These are phyloP conservation scores for Otatea glauca DNA, from an alignment of 176 grass and related monocot species.

Conservation along the genomic window DNA sequence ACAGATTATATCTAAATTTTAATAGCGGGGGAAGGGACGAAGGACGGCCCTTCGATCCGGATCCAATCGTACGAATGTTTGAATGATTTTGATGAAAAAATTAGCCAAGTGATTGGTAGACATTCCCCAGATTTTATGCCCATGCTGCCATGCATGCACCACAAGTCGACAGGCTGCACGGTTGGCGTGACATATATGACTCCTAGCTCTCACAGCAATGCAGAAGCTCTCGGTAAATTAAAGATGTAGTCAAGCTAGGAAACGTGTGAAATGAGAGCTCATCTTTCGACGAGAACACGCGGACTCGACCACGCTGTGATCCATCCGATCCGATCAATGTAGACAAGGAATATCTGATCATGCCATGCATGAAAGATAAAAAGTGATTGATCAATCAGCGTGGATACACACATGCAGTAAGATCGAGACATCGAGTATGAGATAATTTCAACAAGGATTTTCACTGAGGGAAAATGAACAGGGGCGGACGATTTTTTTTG, in stretches of 20 bases:
- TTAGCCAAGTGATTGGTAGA: too few relatives aligned
- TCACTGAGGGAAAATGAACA: conserved; percentile 13
- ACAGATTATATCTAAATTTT: too few relatives aligned
- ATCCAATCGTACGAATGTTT: too few relatives aligned
- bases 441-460: not conserved
- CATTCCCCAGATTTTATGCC: not conserved
- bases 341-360: not conserved
- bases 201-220: not conserved
- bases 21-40: too few relatives aligned
- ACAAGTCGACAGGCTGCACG: not conserved
- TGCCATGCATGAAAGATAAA: not conserved
- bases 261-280: not conserved
- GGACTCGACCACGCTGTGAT: not conserved
- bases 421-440: not conserved
- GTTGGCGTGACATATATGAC: not conserved
- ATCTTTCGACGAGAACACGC: not conserved
- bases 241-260: not conserved
- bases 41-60: too few relatives aligned
- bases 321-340: not conserved
- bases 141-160: not conserved
- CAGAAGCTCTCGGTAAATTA: not conserved
- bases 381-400: not conserved
- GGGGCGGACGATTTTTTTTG: too few relatives aligned
- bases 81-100: too few relatives aligned
- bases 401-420: not conserved